phyloP scores from a whole-genome alignment of 805 yeast species.

The Sugiyamaella lignohabitans region DNA sequence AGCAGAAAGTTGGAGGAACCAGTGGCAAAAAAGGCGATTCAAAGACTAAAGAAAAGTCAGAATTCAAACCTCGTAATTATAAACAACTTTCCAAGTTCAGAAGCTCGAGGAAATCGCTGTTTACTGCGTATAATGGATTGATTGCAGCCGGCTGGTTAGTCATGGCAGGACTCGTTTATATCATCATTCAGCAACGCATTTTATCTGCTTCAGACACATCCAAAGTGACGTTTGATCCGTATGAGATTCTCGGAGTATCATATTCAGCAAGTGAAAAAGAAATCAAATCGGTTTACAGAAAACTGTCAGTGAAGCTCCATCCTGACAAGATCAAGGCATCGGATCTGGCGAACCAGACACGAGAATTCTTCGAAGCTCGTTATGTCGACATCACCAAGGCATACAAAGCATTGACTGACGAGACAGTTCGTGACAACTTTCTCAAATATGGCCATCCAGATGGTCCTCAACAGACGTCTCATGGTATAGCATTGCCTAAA shows the following conservation, averaged over 20 bases:
- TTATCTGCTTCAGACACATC: constrained; percentile 26
- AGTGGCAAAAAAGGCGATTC: neutral
- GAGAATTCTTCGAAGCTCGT: constrained; percentile 62
- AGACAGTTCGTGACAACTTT: constrained; percentile 71
- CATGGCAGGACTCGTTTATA: constrained; percentile 37
- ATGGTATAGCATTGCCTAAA: constrained; percentile 93
- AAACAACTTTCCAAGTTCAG: constrained; percentile 23
- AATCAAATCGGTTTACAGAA: constrained; percentile 76
- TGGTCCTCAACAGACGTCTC: constrained; percentile 85
- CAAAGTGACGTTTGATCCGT: constrained; percentile 69
- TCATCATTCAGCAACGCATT: constrained; percentile 34
- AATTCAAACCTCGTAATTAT: constrained; percentile 3
- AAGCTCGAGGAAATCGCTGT: constrained; percentile 31
- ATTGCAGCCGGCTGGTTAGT: constrained; percentile 56
- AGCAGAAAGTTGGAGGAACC: too few species aligned
- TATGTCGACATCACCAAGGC: constrained; percentile 85
- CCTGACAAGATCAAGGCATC: constrained; percentile 90
- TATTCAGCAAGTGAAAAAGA: constrained; percentile 65
- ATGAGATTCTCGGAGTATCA: constrained; percentile 71
- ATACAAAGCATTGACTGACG: constrained; percentile 92
- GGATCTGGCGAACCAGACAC: constrained; percentile 47
- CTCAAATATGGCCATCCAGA: constrained; percentile 94
- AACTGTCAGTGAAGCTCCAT: constrained; percentile 79
- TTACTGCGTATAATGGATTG: constrained; percentile 4
- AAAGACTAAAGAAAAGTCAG: neutral